Base-by-base conservation (phyloP, 1,284 basidiomycete genomes). In the Pholiota adiposa region DNA sequence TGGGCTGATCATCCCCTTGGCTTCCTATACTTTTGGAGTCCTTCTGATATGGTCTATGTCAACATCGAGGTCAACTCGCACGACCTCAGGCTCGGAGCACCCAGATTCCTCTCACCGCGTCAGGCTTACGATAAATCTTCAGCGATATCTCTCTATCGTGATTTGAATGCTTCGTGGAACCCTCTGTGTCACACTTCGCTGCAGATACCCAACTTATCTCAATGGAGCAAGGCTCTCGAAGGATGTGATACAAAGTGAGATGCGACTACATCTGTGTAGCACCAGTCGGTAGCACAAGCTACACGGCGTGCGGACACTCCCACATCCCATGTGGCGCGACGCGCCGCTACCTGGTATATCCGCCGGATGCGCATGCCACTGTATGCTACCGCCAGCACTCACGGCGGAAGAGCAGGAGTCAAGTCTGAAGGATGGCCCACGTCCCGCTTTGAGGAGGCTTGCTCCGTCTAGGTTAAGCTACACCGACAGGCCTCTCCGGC, bases 181-280 rank as follows among this genome's bases (percentile, higher is more conserved):
- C 44, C 6, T 25, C 16, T 36, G 19, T 51, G 18, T 51, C 31
- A 51, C 27, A 33, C 14, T 38, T 34, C 50, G 14, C 50, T 51
- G 50, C 23, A 53, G 38, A 46, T 53, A 18, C 23, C 36, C 4
- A 6, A 43, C 18, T 31, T 53, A 53, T 53, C 51, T 53, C 51
- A 55, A 55, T 55, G 54, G 54, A 55, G 54, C 27, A 55, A 55
- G 8, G 21, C 51, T 21, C 51, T 41, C 51, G 16, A 44, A 23
- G 23, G 41, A 44, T 44, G 23, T 44, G n/a, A n/a, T n/a, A n/a
- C n/a, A n/a, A n/a, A n/a, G n/a, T n/a, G n/a, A n/a, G n/a, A n/a
- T n/a, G n/a, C n/a, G n/a, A n/a, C n/a, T n/a, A n/a, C n/a, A 38
- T 16, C 3, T n/a, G 18, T 21, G 14, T 51, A 25, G n/a, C 50